Percentiles rank a stretch among this genome's conserved stretches.
Conservation (phyloP, 2,329 filamentous ascomycete species). For the Ascochyta lentis region DNA sequence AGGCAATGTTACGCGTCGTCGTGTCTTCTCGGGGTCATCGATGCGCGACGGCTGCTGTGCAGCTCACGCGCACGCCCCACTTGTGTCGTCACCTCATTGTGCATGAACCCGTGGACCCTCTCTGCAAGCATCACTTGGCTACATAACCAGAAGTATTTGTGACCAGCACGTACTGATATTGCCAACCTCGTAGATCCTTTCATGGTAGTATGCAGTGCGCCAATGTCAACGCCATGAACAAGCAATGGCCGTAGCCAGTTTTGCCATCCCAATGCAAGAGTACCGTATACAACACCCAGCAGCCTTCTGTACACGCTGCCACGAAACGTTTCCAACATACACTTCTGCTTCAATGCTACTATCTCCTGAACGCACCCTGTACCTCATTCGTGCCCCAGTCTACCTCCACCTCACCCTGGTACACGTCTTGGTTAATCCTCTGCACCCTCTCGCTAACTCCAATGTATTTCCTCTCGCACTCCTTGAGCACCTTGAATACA, state of each 20-base stretch:
- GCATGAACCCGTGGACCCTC: no score
- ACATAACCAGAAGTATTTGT: no score
- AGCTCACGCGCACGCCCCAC: slow-evolving; percentile 46
- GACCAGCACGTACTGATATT: not conserved
- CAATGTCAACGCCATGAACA: slow-evolving; percentile 2
- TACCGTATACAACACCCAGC: slow-evolving; percentile 6
- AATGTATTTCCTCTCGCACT: slow-evolving; percentile 65
- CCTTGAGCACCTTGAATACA: slow-evolving; percentile 65
- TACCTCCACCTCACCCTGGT: slow-evolving; percentile 55
- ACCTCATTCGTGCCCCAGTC: slow-evolving; percentile 45
- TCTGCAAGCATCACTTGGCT: no score
- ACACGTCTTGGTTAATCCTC: slow-evolving; percentile 52
- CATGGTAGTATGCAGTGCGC: not conserved
- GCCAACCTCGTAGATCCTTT: not conserved
- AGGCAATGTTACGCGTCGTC: slow-evolving; percentile 10
- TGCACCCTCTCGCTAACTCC: slow-evolving; percentile 59
- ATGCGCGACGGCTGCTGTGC: slow-evolving; percentile 16
- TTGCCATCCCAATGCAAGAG: slow-evolving; percentile 1
- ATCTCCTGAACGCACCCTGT: slow-evolving; percentile 39
- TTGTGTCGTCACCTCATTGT: slow-evolving; percentile 23
- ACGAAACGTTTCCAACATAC: no score
- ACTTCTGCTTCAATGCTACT: not conserved
- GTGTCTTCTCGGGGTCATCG: not conserved
- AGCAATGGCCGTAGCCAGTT: slow-evolving; percentile 5
- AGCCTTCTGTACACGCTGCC: not conserved